Percentiles rank a stretch among this genome's conserved stretches.
Conservation (phyloP, 176 grass and related monocot species). For the maize (Zea mays) region DNA sequence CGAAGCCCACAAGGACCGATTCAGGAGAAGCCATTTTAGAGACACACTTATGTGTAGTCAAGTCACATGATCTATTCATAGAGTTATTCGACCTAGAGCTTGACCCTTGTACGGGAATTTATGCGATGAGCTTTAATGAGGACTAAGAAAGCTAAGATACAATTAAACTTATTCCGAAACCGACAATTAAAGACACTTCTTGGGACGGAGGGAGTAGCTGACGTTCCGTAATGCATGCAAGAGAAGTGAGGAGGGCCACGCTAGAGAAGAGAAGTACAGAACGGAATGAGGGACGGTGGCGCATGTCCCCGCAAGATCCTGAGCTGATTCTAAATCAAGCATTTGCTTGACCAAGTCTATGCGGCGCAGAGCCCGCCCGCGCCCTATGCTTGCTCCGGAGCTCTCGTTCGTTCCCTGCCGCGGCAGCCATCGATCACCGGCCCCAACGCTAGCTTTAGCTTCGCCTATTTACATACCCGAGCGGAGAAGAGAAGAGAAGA, state of each 20-base stretch:
- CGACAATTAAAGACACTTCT: too few species aligned
- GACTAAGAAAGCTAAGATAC: too few species aligned
- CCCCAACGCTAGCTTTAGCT: neutral
- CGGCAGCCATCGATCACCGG: conserved; percentile 8
- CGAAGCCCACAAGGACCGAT: too few species aligned
- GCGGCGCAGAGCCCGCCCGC: conserved; percentile 42
- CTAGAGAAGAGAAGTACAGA: neutral
- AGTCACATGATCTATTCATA: too few species aligned
- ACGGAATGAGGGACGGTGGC: neutral
- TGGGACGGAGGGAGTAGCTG: neutral
- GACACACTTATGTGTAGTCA: too few species aligned
- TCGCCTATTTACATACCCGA: conserved; percentile 28
- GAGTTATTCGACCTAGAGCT: too few species aligned
- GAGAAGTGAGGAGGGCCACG: neutral
- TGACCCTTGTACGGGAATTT: too few species aligned
- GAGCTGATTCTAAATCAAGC: conserved; percentile 33
- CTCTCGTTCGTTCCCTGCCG: neutral
- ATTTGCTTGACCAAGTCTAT: conserved; percentile 53
- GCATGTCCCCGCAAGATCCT: neutral
- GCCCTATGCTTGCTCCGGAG: conserved; percentile 63
- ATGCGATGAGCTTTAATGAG: too few species aligned
- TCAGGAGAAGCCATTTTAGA: too few species aligned
- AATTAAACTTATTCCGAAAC: too few species aligned
- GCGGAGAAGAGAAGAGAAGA: neutral
- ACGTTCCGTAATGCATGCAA: neutral